phyloP scores from a whole-genome alignment of 2,329 filamentous ascomycete genomes.

The Exophiala sp. region DNA sequence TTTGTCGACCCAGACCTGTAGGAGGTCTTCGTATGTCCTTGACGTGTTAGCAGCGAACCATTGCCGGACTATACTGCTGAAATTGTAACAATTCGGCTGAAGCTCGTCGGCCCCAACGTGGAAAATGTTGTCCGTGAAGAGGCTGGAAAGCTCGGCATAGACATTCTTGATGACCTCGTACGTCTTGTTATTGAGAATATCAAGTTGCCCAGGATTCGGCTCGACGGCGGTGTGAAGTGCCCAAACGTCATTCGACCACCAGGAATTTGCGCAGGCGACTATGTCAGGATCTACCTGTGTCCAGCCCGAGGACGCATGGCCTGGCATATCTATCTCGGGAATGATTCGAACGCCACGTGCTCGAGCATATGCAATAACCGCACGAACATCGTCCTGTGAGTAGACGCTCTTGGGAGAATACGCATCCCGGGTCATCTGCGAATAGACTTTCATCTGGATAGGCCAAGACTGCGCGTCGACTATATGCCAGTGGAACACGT shows the following conservation, averaged over 20 bases:
- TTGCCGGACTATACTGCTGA: constrained; percentile 44
- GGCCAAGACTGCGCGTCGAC: constrained; percentile 54
- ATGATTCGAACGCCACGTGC: constrained; percentile 54
- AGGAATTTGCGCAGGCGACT: constrained; percentile 51
- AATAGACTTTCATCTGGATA: constrained; percentile 45
- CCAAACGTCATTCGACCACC: constrained; percentile 58
- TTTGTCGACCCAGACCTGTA: constrained; percentile 51
- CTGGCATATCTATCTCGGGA: constrained; percentile 59
- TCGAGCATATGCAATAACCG: constrained; percentile 47
- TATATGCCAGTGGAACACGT: constrained; percentile 54
- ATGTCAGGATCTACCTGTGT: constrained; percentile 52
- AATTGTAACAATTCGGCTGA: constrained; percentile 53
- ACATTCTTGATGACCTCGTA: constrained; percentile 51
- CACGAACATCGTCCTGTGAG: constrained; percentile 39
- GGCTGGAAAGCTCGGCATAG: constrained; percentile 47
- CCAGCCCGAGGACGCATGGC: constrained; percentile 53
- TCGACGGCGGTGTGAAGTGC: constrained; percentile 50
- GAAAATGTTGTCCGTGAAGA: constrained; percentile 51
- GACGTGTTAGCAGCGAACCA: constrained; percentile 49
- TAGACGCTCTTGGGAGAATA: constrained; percentile 48
- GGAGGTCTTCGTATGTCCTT: constrained; percentile 47
- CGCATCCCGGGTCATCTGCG: constrained; percentile 50
- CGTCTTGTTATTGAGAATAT: constrained; percentile 51
- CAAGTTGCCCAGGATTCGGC: constrained; percentile 53
- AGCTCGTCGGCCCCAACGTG: constrained; percentile 54